These are phyloP conservation scores for Pleurotus ostreatus DNA, from an alignment of 768 basidiomycete species.

Conservation along the genomic window DNA sequence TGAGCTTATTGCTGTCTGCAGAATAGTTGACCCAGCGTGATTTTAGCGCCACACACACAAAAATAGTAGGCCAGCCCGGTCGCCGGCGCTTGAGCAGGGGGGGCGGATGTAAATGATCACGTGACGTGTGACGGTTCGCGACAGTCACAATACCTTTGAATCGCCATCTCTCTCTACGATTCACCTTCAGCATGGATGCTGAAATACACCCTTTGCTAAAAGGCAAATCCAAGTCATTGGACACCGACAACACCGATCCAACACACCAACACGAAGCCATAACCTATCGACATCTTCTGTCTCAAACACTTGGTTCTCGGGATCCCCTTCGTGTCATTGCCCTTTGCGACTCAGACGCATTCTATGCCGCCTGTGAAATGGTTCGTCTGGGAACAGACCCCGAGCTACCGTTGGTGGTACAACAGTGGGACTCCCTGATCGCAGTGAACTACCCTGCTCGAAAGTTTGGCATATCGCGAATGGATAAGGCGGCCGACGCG, in stretches of 20 bases:
- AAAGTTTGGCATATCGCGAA: slow-evolving; percentile 88
- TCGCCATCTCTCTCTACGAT: background rate
- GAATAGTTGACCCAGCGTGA: too few relatives aligned
- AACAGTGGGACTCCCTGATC: slow-evolving; percentile 87
- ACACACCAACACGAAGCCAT: slow-evolving; percentile 63
- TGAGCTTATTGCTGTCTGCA: too few relatives aligned
- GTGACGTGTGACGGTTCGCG: too few relatives aligned
- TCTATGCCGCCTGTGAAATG: slow-evolving; percentile 85
- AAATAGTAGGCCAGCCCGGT: too few relatives aligned
- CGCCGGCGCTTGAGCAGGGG: too few relatives aligned
- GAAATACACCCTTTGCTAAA: background rate
- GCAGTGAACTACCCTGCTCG: slow-evolving; percentile 96
- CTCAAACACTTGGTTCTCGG: slow-evolving; percentile 60
- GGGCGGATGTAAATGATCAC: too few relatives aligned
- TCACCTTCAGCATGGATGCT: background rate
- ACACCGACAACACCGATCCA: slow-evolving; percentile 19
- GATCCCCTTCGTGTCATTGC: slow-evolving; percentile 84
- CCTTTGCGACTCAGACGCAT: slow-evolving; percentile 88
- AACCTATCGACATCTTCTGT: slow-evolving; percentile 76
- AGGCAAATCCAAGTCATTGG: background rate
- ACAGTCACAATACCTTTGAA: too few relatives aligned
- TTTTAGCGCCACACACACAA: too few relatives aligned
- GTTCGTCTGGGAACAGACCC: slow-evolving; percentile 64
- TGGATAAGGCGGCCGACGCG: slow-evolving; percentile 81
- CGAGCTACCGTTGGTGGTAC: slow-evolving; percentile 69